Conservation (phyloP, 2,329 filamentous ascomycete genomes). For the Neofusicoccum laricinum region DNA sequence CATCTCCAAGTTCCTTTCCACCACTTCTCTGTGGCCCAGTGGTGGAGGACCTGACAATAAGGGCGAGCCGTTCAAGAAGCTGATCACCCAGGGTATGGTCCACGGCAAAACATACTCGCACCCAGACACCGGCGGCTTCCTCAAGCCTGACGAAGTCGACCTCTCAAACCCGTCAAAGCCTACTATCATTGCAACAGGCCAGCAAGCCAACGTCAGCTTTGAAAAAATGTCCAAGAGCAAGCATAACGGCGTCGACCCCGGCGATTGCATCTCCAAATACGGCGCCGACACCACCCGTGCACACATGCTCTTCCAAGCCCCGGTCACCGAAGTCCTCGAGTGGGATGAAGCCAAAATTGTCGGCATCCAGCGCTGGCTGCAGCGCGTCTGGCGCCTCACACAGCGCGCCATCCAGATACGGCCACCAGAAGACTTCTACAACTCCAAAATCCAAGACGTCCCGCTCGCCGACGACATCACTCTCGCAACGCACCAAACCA, state of each 20-base stretch:
- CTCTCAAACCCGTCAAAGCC: slow-evolving; percentile 56
- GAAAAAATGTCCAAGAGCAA: slow-evolving; percentile 98
- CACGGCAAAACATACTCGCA: slow-evolving; percentile 81
- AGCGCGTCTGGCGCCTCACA: slow-evolving; percentile 56
- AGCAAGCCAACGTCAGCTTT: slow-evolving; percentile 61
- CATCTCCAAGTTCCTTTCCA: slow-evolving; percentile 80
- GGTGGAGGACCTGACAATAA: slow-evolving; percentile 31
- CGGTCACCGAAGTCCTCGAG: slow-evolving; percentile 77
- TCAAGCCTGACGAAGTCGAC: slow-evolving; percentile 74
- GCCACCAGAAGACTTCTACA: neutral
- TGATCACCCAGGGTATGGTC: slow-evolving; percentile 90
- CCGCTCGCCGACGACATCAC: slow-evolving; percentile 52
- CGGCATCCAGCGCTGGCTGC: slow-evolving; percentile 78
- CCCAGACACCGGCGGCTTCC: slow-evolving; percentile 70
- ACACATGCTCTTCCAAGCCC: slow-evolving; percentile 86
- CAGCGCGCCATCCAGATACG: neutral
- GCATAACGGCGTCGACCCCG: slow-evolving; percentile 84
- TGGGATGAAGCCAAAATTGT: slow-evolving; percentile 84
- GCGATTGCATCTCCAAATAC: slow-evolving; percentile 66
- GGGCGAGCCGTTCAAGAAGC: slow-evolving; percentile 75
- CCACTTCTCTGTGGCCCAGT: slow-evolving; percentile 46
- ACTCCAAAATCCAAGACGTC: slow-evolving; percentile 26
- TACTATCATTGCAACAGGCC: slow-evolving; percentile 60
- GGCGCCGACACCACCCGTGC: slow-evolving; percentile 82
- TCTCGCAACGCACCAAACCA: slow-evolving; percentile 65